phyloP scores from a whole-genome alignment of 169 alveolate genomes.

The Perkinsus chesapeaki region DNA sequence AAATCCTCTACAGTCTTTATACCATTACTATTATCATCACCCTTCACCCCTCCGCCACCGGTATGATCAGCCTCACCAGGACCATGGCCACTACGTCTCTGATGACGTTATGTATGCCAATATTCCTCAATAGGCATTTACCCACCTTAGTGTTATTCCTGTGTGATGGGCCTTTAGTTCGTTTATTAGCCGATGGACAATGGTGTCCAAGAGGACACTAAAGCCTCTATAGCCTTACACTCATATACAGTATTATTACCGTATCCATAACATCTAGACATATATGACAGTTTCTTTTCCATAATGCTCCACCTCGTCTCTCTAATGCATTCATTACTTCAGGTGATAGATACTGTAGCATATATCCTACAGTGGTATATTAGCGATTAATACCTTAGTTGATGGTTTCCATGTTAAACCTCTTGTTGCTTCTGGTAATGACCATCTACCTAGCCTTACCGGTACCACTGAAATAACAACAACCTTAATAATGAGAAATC shows the following conservation, averaged over 20 bases:
- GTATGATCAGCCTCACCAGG: too few relatives aligned
- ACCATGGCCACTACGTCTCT: too few relatives aligned
- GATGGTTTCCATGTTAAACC: not conserved
- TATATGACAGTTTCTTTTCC: not conserved
- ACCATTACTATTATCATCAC: too few relatives aligned
- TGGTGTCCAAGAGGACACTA: not conserved
- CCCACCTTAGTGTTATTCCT: too few relatives aligned
- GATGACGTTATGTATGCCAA: too few relatives aligned
- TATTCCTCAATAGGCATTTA: too few relatives aligned
- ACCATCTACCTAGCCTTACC: not conserved
- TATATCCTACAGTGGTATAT: not conserved
- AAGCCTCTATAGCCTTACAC: not conserved
- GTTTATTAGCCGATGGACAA: not conserved
- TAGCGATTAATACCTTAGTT: not conserved
- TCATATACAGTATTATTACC: not conserved
- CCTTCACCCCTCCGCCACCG: too few relatives aligned
- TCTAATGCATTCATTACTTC: not conserved
- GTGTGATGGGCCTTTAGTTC: too few relatives aligned
- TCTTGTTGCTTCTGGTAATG: not conserved
- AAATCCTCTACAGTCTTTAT: too few relatives aligned
- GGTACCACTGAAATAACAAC: not conserved
- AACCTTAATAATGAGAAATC: not conserved
- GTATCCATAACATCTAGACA: not conserved
- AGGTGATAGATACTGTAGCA: not conserved
- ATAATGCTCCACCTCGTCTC: not conserved